Evolutionary conservation across 208 protist species (phyloP).

Genomic region (Crithidia bombi): DNA sequence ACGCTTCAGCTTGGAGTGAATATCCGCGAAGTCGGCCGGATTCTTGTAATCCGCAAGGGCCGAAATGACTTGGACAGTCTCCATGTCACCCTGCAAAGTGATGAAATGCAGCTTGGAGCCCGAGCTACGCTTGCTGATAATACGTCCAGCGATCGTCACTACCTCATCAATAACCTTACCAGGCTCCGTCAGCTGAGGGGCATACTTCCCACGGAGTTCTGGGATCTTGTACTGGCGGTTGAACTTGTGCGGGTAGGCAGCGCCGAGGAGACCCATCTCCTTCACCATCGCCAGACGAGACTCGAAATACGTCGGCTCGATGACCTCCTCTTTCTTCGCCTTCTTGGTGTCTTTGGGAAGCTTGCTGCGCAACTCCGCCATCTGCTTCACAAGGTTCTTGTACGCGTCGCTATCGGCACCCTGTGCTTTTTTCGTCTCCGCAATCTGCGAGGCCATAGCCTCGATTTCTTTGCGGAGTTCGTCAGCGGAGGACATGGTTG

Average conservation of each 20-base stretch:
- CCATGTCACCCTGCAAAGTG: conserved; percentile 93
- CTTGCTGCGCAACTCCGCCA: conserved; percentile 67
- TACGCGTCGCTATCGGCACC: conserved; percentile 64
- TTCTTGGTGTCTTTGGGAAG: conserved; percentile 50
- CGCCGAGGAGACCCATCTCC: conserved; percentile 82
- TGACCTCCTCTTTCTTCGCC: conserved; percentile 53
- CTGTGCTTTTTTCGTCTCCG: conserved; percentile 66
- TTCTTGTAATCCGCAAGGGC: conserved; percentile 61
- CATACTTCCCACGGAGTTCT: conserved; percentile 87
- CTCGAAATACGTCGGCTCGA: conserved; percentile 83
- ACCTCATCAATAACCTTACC: conserved; percentile 54
- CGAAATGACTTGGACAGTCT: conserved; percentile 95
- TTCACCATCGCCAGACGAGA: conserved; percentile 89
- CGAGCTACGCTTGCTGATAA: conserved; percentile 80
- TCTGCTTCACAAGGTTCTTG: conserved; percentile 77
- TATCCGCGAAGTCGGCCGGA: conserved; percentile 79
- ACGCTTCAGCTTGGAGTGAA: conserved; percentile 92
- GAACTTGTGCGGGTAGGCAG: conserved; percentile 99
- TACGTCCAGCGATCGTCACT: conserved; percentile 90
- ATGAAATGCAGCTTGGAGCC: conserved; percentile 98
- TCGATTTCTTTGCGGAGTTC: conserved; percentile 79
- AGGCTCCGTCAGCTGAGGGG: conserved; percentile 52
- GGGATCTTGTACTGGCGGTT: conserved; percentile 85
- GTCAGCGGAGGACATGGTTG: conserved; percentile 49
- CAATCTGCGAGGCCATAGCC: conserved; percentile 71